These are phyloP conservation scores for Xenoacremonium recifei DNA, from an alignment of 2,329 filamentous ascomycete species.

Conservation along the genomic window DNA sequence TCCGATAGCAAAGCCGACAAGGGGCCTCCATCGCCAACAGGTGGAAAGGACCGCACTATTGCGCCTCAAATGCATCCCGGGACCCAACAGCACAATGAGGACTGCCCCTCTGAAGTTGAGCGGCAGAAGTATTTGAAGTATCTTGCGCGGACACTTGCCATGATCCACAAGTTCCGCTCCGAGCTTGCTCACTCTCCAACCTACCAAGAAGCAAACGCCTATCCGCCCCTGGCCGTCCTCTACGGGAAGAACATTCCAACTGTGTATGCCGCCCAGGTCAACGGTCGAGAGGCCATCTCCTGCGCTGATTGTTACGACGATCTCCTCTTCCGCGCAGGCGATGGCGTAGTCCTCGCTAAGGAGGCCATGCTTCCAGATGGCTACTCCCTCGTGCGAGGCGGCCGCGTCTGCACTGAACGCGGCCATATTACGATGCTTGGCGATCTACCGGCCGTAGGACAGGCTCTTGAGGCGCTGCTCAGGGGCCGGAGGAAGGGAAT, in stretches of 20 bases:
- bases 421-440: slow-evolving; percentile 87
- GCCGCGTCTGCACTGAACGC: slow-evolving; percentile 74
- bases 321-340: slow-evolving; percentile 80
- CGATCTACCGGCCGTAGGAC: slow-evolving; percentile 77
- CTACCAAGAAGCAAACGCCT: slow-evolving; percentile 65
- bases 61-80: slow-evolving; percentile 25
- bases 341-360: slow-evolving; percentile 83
- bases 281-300: slow-evolving; percentile 69
- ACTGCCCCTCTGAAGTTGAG: slow-evolving; percentile 24
- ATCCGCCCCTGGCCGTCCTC: slow-evolving; percentile 79
- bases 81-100: slow-evolving; percentile 18
- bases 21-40: slow-evolving; percentile 14
- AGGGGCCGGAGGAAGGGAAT: slow-evolving; percentile 70
- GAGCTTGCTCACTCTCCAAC: slow-evolving; percentile 63
- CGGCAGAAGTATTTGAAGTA: slow-evolving; percentile 54
- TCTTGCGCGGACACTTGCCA: slow-evolving; percentile 69
- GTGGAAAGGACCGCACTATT: slow-evolving; percentile 35
- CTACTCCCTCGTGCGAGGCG: slow-evolving; percentile 71
- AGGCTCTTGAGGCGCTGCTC: slow-evolving; percentile 67
- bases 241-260: slow-evolving; percentile 88
- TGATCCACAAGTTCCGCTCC: slow-evolving; percentile 71
- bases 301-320: slow-evolving; percentile 80
- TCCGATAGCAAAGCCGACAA: slow-evolving; percentile 43
- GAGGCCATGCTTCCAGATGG: slow-evolving; percentile 83
- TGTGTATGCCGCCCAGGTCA: slow-evolving; percentile 76